A percentile compares a stretch with the other conserved stretches of the same genome.
These are phyloP conservation scores for Ascochyta pisi DNA, from an alignment of 2,329 filamentous ascomycete genomes.

Conservation along the genomic window DNA sequence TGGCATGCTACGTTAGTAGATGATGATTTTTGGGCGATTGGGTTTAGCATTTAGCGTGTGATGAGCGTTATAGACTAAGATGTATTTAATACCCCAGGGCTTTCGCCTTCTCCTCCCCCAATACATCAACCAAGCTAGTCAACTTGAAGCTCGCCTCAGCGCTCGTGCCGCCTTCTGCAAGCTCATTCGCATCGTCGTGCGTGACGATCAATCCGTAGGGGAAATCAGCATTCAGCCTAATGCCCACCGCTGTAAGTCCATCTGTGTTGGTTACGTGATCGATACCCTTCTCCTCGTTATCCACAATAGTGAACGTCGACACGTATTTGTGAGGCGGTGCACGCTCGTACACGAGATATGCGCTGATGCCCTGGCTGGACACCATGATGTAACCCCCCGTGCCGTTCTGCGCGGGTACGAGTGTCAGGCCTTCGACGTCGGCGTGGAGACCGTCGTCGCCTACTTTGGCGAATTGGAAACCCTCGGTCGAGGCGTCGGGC, in stretches of 20 bases:
- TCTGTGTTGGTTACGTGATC: slow-evolving; percentile 63
- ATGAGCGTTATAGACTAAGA: too few species aligned
- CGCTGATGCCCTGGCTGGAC: slow-evolving; percentile 61
- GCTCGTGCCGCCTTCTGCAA: slow-evolving; percentile 55
- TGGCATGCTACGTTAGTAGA: too few species aligned
- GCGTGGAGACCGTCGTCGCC: slow-evolving; percentile 56
- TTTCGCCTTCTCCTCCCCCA: slow-evolving; percentile 31
- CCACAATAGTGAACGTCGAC: slow-evolving; percentile 57
- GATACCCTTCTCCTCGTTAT: slow-evolving; percentile 52
- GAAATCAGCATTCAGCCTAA: slow-evolving; percentile 49
- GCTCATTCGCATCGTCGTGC: slow-evolving; percentile 63
- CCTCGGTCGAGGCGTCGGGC: slow-evolving; percentile 50
- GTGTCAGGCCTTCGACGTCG: slow-evolving; percentile 62
- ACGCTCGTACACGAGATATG: slow-evolving; percentile 60
- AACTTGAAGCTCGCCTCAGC: slow-evolving; percentile 61
- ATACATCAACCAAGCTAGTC: slow-evolving; percentile 35
- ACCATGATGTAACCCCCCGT: slow-evolving; percentile 60
- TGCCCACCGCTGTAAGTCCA: slow-evolving; percentile 58
- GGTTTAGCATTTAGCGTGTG: too few species aligned
- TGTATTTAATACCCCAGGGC: slow-evolving; percentile 28
- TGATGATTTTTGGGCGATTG: too few species aligned
- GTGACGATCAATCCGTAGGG: slow-evolving; percentile 56
- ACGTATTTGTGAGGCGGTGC: slow-evolving; percentile 59
- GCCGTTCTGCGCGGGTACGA: slow-evolving; percentile 55
- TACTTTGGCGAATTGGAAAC: slow-evolving; percentile 51